Conservation (phyloP, 495 filamentous ascomycete genomes). For the Aspergillus nidulans region DNA sequence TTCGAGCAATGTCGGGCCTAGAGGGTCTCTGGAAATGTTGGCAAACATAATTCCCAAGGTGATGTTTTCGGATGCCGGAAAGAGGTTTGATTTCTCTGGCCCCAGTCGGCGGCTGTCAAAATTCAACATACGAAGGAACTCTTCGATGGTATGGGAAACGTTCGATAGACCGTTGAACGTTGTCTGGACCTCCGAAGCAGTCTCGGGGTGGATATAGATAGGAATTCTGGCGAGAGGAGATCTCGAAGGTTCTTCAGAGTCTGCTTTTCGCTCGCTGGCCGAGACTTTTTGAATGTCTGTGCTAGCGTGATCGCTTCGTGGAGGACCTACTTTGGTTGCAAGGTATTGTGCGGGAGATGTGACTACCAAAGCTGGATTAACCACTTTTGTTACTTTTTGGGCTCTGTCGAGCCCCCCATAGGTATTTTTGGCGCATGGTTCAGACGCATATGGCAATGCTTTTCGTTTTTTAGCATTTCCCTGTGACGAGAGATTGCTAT, state of each 20-base stretch:
- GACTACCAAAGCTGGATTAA: background rate
- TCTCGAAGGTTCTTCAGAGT: background rate
- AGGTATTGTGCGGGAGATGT: background rate
- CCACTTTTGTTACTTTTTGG: background rate
- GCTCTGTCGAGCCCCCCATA: background rate
- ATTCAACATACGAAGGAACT: conserved; percentile 2
- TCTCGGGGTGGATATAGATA: background rate
- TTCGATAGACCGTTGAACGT: background rate
- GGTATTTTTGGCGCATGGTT: background rate
- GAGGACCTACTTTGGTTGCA: background rate
- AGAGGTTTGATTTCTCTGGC: background rate
- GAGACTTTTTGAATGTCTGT: background rate
- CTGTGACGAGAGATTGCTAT: conserved; percentile 25
- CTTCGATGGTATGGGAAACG: background rate
- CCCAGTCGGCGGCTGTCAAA: background rate
- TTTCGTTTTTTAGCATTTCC: background rate
- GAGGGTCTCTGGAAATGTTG: background rate
- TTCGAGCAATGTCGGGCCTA: conserved; percentile 25
- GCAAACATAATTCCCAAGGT: conserved; percentile 10
- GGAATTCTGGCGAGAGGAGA: conserved; percentile 1
- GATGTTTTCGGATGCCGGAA: background rate
- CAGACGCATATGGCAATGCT: background rate
- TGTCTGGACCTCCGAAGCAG: background rate
- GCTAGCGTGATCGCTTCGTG: too few relatives aligned
- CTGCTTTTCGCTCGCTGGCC: background rate